Percentiles rank a stretch among this genome's conserved stretches.
Conservation (phyloP, 306 rosid species). For the Glycine tomentella region DNA sequence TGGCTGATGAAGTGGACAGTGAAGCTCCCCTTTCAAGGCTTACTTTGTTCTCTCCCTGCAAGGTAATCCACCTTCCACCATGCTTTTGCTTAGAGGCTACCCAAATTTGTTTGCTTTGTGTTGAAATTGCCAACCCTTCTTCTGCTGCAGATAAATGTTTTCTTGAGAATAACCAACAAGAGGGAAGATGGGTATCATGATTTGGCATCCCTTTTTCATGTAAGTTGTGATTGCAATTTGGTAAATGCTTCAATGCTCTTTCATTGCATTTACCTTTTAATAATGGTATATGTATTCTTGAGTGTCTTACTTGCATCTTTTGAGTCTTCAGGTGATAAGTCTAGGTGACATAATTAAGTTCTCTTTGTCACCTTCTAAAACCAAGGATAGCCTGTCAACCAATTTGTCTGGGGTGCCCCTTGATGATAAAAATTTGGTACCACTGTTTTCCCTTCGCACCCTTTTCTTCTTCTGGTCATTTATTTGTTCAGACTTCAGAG, state of each 20-base stretch:
- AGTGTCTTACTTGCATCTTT: constrained; percentile 29
- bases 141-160: constrained; percentile 73
- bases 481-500: constrained; percentile 12
- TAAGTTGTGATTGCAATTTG: constrained; percentile 52
- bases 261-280: constrained; percentile 1
- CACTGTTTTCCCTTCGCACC: constrained; percentile 10
- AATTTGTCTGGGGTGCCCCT: constrained; percentile 92
- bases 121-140: constrained; percentile 21
- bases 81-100: constrained; percentile 38
- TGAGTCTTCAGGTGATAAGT: constrained; percentile 78
- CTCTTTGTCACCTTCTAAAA: constrained; percentile 84
- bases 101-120: constrained; percentile 31
- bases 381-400: constrained; percentile 78
- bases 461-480: neutral
- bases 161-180: constrained; percentile 88
- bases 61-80: constrained; percentile 55
- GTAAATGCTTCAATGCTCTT: constrained; percentile 36
- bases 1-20: constrained; percentile 75
- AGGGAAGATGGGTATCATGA: constrained; percentile 98
- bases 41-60: constrained; percentile 94
- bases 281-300: neutral
- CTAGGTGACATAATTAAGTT: constrained; percentile 91
- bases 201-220: constrained; percentile 97
- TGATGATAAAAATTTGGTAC: constrained; percentile 89
- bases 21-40: constrained; percentile 89